phyloP scores from a whole-genome alignment of 768 basidiomycete species.

The Phaeotremella fagi region DNA sequence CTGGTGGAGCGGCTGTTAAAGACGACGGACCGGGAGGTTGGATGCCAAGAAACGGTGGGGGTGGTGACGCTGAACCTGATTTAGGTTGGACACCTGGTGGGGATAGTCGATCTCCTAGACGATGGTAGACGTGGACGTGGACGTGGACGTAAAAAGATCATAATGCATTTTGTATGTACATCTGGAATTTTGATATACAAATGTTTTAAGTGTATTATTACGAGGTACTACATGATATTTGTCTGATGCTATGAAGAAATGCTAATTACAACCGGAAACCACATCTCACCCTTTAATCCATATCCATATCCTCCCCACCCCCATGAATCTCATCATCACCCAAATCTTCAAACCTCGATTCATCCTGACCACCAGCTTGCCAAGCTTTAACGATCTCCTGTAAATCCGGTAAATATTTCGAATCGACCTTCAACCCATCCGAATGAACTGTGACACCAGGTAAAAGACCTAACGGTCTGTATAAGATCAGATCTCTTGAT shows the following conservation, averaged over 20 bases:
- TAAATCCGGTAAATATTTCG: slow-evolving; percentile 16
- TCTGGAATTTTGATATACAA: too few species aligned
- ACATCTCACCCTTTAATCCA: not conserved
- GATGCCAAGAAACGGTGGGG: slow-evolving; percentile 1
- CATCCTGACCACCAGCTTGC: slow-evolving; percentile 10
- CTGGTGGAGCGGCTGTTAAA: slow-evolving; percentile 12
- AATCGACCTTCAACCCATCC: not conserved
- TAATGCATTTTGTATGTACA: not conserved
- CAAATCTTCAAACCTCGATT: not conserved
- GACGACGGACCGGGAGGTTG: slow-evolving; percentile 1
- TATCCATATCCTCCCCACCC: slow-evolving; percentile 13
- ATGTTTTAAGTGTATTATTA: too few species aligned
- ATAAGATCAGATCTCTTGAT: slow-evolving; percentile 25
- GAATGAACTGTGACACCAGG: not conserved
- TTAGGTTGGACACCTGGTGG: slow-evolving; percentile 15
- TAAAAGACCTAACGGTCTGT: slow-evolving; percentile 20
- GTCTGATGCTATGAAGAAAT: too few species aligned
- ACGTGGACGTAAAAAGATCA: not conserved
- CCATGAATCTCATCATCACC: slow-evolving; percentile 9
- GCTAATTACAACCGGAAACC: too few species aligned
- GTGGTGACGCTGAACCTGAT: slow-evolving; percentile 10
- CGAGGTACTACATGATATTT: too few species aligned
- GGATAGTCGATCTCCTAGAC: slow-evolving; percentile 1
- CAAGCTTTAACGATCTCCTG: slow-evolving; percentile 18
- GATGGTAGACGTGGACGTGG: not conserved